A percentile compares a stretch with the other conserved stretches of the same genome.
phyloP scores from a whole-genome alignment of 176 grass and related monocot genomes.

The Raddia guianensis region DNA sequence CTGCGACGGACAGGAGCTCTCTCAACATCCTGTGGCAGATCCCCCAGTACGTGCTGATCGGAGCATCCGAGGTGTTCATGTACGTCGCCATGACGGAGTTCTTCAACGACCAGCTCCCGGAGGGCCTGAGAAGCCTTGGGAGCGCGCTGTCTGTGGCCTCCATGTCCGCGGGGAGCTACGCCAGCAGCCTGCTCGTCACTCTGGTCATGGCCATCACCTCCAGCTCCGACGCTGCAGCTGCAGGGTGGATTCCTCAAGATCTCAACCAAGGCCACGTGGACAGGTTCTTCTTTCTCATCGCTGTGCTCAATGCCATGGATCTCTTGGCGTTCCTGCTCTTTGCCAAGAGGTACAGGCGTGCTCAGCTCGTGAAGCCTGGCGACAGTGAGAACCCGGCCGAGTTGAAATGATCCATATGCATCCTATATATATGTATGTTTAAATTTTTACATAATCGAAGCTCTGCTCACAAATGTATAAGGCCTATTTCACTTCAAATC shows the following conservation, averaged over 20 bases:
- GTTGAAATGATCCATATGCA: slow-evolving; percentile 14
- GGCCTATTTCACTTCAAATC: no score
- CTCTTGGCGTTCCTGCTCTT: slow-evolving; percentile 42
- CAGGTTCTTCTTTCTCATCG: slow-evolving; percentile 68
- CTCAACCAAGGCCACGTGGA: slow-evolving; percentile 73
- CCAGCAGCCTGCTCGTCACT: slow-evolving; percentile 51
- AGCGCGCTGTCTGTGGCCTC: slow-evolving; percentile 68
- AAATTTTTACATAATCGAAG: no score
- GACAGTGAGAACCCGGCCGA: neutral
- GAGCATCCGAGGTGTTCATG: slow-evolving; percentile 75
- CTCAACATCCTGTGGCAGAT: slow-evolving; percentile 71
- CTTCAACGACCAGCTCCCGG: slow-evolving; percentile 72
- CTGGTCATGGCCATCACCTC: slow-evolving; percentile 42
- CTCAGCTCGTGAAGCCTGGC: neutral
- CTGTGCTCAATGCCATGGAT: slow-evolving; percentile 45
- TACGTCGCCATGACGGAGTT: slow-evolving; percentile 79
- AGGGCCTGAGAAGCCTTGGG: slow-evolving; percentile 63
- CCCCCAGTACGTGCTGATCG: slow-evolving; percentile 70
- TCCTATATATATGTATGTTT: no score
- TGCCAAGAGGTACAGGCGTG: slow-evolving; percentile 53
- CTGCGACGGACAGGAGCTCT: neutral
- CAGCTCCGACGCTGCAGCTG: no score
- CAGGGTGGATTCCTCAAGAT: slow-evolving; percentile 66
- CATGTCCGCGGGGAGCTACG: slow-evolving; percentile 64
- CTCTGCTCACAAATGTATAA: no score